Percentiles rank a stretch among this genome's conserved stretches.
These are phyloP conservation scores for Cladosporium halotolerans DNA, from an alignment of 2,329 filamentous ascomycete genomes.

Conservation along the genomic window DNA sequence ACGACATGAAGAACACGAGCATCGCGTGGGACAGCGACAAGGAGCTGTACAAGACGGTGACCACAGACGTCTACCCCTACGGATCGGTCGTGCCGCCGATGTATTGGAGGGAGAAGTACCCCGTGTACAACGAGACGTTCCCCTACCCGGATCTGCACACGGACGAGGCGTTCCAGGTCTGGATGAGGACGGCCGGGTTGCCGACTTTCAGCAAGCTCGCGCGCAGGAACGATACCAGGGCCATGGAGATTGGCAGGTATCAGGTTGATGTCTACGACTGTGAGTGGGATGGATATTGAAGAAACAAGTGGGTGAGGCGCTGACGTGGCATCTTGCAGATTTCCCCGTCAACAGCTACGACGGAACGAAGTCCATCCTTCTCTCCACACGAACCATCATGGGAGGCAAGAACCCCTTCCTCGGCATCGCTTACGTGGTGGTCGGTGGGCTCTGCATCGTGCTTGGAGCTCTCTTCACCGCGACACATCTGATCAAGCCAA, in stretches of 20 bases:
- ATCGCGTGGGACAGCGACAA: slow-evolving; percentile 86
- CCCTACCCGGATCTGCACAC: slow-evolving; percentile 66
- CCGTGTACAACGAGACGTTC: slow-evolving; percentile 61
- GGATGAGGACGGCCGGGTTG: slow-evolving; percentile 95
- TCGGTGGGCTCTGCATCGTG: slow-evolving; percentile 86
- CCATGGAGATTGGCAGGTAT: slow-evolving; percentile 68
- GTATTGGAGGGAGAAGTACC: slow-evolving; percentile 72
- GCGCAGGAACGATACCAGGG: slow-evolving; percentile 66
- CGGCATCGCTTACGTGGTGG: slow-evolving; percentile 90
- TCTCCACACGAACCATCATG: slow-evolving; percentile 86
- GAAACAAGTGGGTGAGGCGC: background rate
- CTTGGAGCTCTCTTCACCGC: slow-evolving; percentile 83
- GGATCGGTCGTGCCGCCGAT: slow-evolving; percentile 71
- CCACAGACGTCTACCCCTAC: slow-evolving; percentile 51
- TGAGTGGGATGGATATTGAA: slow-evolving; percentile 46
- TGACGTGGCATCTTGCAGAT: slow-evolving; percentile 44
- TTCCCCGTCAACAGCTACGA: slow-evolving; percentile 74
- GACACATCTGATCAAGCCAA: slow-evolving; percentile 84
- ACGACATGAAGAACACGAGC: slow-evolving; percentile 67
- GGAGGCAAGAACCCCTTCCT: slow-evolving; percentile 93
- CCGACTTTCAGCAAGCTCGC: slow-evolving; percentile 94
- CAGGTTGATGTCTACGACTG: slow-evolving; percentile 69
- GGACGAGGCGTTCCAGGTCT: slow-evolving; percentile 87
- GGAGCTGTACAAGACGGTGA: slow-evolving; percentile 63
- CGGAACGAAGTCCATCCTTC: slow-evolving; percentile 82